Evolutionary conservation across 441 rosid species (phyloP).

Genomic region (Pelargonium fulgidum): DNA sequence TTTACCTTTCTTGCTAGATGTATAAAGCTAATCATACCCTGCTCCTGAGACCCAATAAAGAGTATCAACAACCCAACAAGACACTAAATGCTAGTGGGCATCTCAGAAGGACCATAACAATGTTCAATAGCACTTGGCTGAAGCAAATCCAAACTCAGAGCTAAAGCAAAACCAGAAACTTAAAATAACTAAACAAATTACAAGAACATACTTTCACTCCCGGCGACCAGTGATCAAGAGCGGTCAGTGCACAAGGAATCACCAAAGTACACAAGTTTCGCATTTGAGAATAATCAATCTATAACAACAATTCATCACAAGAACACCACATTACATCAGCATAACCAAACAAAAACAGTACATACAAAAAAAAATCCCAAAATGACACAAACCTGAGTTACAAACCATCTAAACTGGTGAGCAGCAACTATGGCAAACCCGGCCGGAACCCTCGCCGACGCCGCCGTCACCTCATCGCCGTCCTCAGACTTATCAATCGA

Average conservation of each 20-base stretch:
- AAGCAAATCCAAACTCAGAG: no score
- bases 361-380: neutral
- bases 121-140: no score
- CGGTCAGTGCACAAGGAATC: slow-evolving; percentile 83
- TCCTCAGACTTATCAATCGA: slow-evolving; percentile 48
- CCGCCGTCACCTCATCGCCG: slow-evolving; percentile 44
- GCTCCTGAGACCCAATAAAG: slow-evolving; percentile 52
- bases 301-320: slow-evolving; percentile 2
- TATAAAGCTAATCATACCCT: slow-evolving; percentile 69
- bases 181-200: neutral
- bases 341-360: slow-evolving; percentile 3
- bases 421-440: slow-evolving; percentile 62
- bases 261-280: slow-evolving; percentile 52
- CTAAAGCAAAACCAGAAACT: no score
- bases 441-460: slow-evolving; percentile 63
- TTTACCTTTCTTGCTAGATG: slow-evolving; percentile 58
- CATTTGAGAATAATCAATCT: slow-evolving; percentile 46
- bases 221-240: slow-evolving; percentile 88
- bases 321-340: neutral
- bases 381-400: slow-evolving; percentile 50
- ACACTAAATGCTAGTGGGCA: neutral
- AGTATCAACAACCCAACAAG: neutral
- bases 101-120: no score
- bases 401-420: slow-evolving; percentile 74
- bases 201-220: slow-evolving; percentile 58